Evolutionary conservation across 768 basidiomycete species (phyloP), one percentile per base, ranked within the genome.

Genomic region (Butyriboletus loyo): DNA sequence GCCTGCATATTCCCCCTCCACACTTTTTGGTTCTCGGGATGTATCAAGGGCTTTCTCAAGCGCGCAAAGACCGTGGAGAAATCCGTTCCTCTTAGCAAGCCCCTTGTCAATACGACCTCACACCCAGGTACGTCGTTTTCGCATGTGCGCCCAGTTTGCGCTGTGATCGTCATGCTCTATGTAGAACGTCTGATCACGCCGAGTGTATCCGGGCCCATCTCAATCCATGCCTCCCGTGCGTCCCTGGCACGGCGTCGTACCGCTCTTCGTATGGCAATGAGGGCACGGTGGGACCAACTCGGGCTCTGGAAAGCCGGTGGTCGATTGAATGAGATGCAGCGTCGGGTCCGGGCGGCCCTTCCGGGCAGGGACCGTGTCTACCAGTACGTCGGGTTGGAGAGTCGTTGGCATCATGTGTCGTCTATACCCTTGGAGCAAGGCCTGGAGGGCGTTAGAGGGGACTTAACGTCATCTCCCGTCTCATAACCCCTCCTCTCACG

Each of bases 1-100:
- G 55, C 62, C 7, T 53, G 64, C 42, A 74, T 80, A 25, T 71
- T 80, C 32, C 75, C 78, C 9, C 63, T 84, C 43, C 83, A 84
- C 54, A 74, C 72, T 2, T 59, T 72, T 34, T 84, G 83, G 83
- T 83, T 84, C 66, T 46, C 56, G 2, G 77, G 77, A 11, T 81
- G 77, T 49, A 25, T 84, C 40, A 71, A 69, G 53, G 80, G 80
- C 1, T 77, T 81, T 54, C 30, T 76, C 34, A 72, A 72, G 56
- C 64, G 73, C 3, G 61, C 59, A 13, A 58, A 61, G 34, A 9
- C 19, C 7, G 31, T 10, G 6, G 34, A 49, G 40, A 55, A 46
- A 41, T 1, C 55, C 6, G 40, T 27, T 6, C 49, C 56, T 27
- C 49, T 7, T 3, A 5, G 42, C 17, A 59, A 51, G 38, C 38